A percentile compares a stretch with the other conserved stretches of the same genome.
Conservation (phyloP, 371 early-diverging fungal genomes). For the Mortierella sp. region DNA sequence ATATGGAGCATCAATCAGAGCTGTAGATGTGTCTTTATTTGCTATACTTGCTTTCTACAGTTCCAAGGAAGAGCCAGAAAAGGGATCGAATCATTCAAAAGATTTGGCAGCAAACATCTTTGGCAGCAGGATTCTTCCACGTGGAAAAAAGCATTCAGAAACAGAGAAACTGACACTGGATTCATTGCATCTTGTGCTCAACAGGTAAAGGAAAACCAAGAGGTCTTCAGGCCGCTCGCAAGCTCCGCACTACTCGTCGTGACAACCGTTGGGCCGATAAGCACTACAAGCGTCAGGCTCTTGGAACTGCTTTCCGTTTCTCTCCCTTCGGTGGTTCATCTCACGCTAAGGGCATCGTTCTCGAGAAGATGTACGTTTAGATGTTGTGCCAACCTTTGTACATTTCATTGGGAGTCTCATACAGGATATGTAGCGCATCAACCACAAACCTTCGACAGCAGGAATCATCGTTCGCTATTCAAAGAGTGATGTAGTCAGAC, state of each 20-base stretch:
- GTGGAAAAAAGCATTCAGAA: neutral
- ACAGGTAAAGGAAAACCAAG: conserved; percentile 94
- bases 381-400: too few species aligned
- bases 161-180: neutral
- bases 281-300: conserved; percentile 98
- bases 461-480: too few species aligned
- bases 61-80: too few species aligned
- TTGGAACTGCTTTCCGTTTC: conserved; percentile 98
- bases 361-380: conserved; percentile 97
- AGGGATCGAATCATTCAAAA: too few species aligned
- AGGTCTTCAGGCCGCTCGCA: conserved; percentile 99
- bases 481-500: too few species aligned
- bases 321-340: conserved; percentile 99
- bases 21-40: too few species aligned
- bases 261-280: conserved; percentile 99
- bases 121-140: neutral
- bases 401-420: too few species aligned
- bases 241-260: conserved; percentile 96
- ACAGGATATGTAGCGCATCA: too few species aligned
- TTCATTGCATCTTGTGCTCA: neutral
- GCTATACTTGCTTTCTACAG: too few species aligned
- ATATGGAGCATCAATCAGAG: too few species aligned
- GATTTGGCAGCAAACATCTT: too few species aligned
- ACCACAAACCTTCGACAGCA: neutral
- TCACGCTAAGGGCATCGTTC: conserved; percentile 99